phyloP scores from a whole-genome alignment of 352 stramenopile genomes.

The Phytophthora podocarpi region DNA sequence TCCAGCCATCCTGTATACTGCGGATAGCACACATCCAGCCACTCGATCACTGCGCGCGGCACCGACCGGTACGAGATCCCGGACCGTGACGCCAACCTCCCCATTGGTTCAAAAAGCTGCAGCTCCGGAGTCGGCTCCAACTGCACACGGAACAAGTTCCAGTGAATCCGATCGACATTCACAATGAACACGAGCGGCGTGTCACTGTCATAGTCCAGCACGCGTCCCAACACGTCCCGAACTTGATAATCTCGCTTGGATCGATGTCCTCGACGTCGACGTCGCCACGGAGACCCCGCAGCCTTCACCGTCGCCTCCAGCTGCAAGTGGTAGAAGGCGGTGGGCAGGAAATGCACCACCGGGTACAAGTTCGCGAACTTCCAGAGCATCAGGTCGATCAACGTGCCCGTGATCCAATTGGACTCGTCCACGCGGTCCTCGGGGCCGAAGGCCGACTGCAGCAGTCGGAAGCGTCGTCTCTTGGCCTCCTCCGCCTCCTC shows the following conservation, averaged over 20 bases:
- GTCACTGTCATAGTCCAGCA: slow-evolving; percentile 62
- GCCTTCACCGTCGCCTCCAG: slow-evolving; percentile 31
- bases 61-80: slow-evolving; percentile 79
- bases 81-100: slow-evolving; percentile 58
- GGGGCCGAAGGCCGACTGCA: slow-evolving; percentile 58
- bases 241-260: slow-evolving; percentile 43
- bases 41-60: slow-evolving; percentile 79
- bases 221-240: slow-evolving; percentile 70
- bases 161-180: slow-evolving; percentile 85
- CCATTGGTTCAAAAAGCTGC: slow-evolving; percentile 91
- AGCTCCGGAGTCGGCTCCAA: slow-evolving; percentile 64
- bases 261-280: slow-evolving; percentile 11
- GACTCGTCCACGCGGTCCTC: slow-evolving; percentile 77
- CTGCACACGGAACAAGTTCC: slow-evolving; percentile 89
- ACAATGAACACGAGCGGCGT: slow-evolving; percentile 82
- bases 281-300: slow-evolving; percentile 16
- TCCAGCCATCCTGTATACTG: slow-evolving; percentile 62
- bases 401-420: slow-evolving; percentile 82
- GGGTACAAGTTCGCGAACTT: slow-evolving; percentile 78
- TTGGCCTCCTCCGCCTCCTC: slow-evolving; percentile 27
- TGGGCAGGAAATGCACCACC: slow-evolving; percentile 80
- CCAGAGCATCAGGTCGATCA: slow-evolving; percentile 89
- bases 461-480: slow-evolving; percentile 27
- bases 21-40: slow-evolving; percentile 83
- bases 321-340: slow-evolving; percentile 82